Percentiles rank a stretch among this genome's conserved stretches.
These are phyloP conservation scores for Apiospora malaysiana DNA, from an alignment of 2,329 filamentous ascomycete genomes.

Conservation along the genomic window DNA sequence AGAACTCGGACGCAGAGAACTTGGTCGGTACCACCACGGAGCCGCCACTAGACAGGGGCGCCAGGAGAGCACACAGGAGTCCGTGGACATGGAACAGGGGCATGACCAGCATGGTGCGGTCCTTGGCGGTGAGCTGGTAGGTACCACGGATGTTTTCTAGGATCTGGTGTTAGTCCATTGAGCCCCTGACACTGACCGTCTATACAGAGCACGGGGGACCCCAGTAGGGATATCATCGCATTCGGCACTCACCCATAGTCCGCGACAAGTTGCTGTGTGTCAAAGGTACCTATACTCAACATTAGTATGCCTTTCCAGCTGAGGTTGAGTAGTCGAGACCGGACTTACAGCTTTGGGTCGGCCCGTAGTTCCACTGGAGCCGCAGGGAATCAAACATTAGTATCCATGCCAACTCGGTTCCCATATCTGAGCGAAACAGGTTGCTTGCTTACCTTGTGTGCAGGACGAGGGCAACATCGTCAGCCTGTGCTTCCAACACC, in stretches of 20 bases:
- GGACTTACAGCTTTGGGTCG: conserved; percentile 77
- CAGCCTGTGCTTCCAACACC: conserved; percentile 62
- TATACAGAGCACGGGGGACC: neutral
- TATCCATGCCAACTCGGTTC: neutral
- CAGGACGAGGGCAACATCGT: conserved; percentile 81
- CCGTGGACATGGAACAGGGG: conserved; percentile 91
- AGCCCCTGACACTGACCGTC: neutral
- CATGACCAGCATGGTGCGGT: conserved; percentile 88
- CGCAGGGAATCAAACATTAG: neutral
- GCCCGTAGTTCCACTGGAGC: conserved; percentile 74
- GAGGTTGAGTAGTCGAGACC: neutral
- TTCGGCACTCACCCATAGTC: conserved; percentile 68
- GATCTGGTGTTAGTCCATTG: conserved; percentile 16
- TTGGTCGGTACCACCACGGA: conserved; percentile 79
- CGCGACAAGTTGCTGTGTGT: conserved; percentile 81
- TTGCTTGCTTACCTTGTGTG: conserved; percentile 66
- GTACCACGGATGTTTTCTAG: conserved; percentile 78
- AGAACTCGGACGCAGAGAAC: conserved; percentile 85
- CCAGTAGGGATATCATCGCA: conserved; percentile 20
- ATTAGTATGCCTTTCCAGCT: neutral
- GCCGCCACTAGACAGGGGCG: conserved; percentile 75
- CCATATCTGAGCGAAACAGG: no score
- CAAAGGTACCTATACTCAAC: conserved; percentile 65
- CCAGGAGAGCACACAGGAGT: conserved; percentile 81
- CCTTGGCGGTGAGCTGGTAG: conserved; percentile 71